Evolutionary conservation across 2,329 filamentous ascomycete genomes (phyloP), one percentile per base, ranked within the genome.

Genomic region (Byssochlamys sp.): DNA sequence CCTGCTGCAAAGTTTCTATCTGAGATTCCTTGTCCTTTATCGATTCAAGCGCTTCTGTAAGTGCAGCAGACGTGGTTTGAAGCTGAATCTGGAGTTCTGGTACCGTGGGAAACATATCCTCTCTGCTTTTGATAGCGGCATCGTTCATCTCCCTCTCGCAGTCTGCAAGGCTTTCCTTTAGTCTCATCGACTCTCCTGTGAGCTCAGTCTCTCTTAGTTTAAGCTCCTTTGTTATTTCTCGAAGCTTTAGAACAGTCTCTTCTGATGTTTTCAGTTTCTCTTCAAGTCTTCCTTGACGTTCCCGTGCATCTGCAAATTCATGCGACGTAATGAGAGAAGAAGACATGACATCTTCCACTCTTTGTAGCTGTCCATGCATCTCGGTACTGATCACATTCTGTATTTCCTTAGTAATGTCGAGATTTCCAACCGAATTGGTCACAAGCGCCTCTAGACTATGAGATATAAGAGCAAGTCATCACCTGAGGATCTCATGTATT

Each of bases 81-180:
- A 71, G 55, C 50, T 62, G 62, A 48, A 61, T 55, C 49, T 69
- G 63, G 9, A 73, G 52, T 25, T 66, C 59, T 2, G 63, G 55
- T 25, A 66, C 65, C 53, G 68, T 67, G 4, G 60, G 53, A 14
- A 60, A 58, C 33, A 65, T 64, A 1, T 56, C 55, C 9, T 56
- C 65, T 25, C 72, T 54, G 25, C 74, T 68, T 31, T 66, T 61
- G 2, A 65, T 49, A 3, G 33, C 19, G 2, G 61, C 55, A 6
- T 63, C 60, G 6, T 67, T 67, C 35, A 60, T 54, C 10, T 56
- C 57, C n/a, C 60, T 55, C 33, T 61, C 62, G 4, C 58, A 54
- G 11, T 69, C 64, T 7, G 53, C 55, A 9, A 72, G 55, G 6
- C 52, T 64, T 7, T 55, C 51, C 27, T 55, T 45, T 14, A 72